phyloP scores from a whole-genome alignment of 2,329 filamentous ascomycete genomes.

The Epichloe uncinata region DNA sequence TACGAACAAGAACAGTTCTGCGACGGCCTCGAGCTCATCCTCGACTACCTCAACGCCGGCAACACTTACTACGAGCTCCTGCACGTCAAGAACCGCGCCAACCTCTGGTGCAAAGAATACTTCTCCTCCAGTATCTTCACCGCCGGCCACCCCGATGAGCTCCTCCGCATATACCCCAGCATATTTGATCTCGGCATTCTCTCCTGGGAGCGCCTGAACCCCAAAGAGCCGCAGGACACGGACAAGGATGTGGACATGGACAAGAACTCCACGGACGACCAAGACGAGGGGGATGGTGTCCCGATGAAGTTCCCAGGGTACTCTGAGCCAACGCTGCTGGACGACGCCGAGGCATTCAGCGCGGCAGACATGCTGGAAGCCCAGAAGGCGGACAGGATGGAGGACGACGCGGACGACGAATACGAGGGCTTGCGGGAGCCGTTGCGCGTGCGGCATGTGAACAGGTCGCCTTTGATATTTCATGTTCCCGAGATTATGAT shows the following conservation, averaged over 20 bases:
- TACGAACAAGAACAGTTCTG: too few relatives aligned
- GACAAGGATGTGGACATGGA: too few relatives aligned
- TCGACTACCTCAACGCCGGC: slow-evolving; percentile 16
- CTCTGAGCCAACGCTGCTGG: neutral
- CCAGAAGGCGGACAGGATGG: neutral
- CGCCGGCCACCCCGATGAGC: neutral
- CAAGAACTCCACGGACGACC: neutral
- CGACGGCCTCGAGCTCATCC: slow-evolving; percentile 9
- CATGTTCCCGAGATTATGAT: neutral
- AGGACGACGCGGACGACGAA: neutral
- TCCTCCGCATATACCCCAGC: neutral
- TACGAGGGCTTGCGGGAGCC: neutral
- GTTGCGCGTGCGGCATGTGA: neutral
- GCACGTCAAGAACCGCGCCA: neutral
- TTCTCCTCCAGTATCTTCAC: neutral
- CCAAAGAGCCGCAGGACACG: too few relatives aligned
- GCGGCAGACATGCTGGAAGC: neutral
- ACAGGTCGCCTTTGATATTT: neutral
- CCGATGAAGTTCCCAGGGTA: neutral
- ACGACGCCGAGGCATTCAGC: neutral
- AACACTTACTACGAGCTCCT: slow-evolving; percentile 4
- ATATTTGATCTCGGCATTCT: neutral
- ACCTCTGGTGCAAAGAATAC: slow-evolving; percentile 2
- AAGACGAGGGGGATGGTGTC: neutral
- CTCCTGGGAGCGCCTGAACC: neutral